Base-by-base conservation (phyloP, 108 stramenopile species). In the Nitzschia putrida region DNA sequence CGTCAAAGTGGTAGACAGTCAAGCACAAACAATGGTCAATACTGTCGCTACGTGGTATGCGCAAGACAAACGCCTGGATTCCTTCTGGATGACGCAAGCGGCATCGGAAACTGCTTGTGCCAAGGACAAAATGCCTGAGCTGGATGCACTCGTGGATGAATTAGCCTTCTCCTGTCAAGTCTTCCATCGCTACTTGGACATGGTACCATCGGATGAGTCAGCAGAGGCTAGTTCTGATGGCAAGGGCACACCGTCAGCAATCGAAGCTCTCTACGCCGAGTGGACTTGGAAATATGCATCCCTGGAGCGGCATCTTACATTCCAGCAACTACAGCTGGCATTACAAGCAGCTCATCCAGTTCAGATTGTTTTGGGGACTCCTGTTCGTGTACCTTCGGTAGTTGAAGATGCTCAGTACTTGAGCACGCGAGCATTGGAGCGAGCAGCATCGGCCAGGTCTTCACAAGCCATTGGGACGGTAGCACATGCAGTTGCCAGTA, bases 401-500 rank as follows among this genome's bases (percentile, higher is more conserved):
- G 92, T 94, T 26, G 92, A 94, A 78, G 92, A 94, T 81, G 89
- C 89, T 13, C 85, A 88, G 55, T 94, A 86, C 66, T 52, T 94
- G 49, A 80, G 76, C 21, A 88, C 85, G 2, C 64, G 87, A 51
- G 88, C 89, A 8, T 66, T 94, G 40, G 88, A 94, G 75, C 78
- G 92, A 69, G 89, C 89, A 11, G 75, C 86, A 9, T 87, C 87
- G 23, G 90, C 92, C 0, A 74, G 83, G 66, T 86, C 86, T 9
- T 66, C 76, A 38, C 83, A 87, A 68, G 89, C 92, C 59, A 85
- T 91, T 40, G 90, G 86, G 49, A 89, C 89, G 38, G 89, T 91
- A 9, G 89, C 88, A 2, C 88, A 94, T 79, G 82, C 88, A 61
- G 76, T 94, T 42, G 77, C 83, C 13, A 73, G 76, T 63, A 85